Evolutionary conservation across 129 eudicot genomes (phyloP).

Genomic region (Lactuca sativa): DNA sequence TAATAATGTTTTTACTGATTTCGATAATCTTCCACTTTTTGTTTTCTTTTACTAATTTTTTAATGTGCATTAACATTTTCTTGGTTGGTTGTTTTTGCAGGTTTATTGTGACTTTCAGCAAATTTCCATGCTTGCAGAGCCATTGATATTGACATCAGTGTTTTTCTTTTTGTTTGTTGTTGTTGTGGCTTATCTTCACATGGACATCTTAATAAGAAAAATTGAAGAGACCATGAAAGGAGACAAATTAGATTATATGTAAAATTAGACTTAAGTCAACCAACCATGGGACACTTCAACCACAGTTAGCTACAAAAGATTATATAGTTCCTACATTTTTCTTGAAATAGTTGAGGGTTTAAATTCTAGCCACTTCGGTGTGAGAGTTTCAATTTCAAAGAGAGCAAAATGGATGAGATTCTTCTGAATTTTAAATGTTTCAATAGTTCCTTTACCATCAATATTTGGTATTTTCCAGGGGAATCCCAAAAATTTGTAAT

Average conservation of each 20-base stretch:
- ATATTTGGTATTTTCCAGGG: too few species aligned
- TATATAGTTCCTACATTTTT: neutral
- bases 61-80: conserved; percentile 1
- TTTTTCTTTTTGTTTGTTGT: conserved; percentile 78
- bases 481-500: too few species aligned
- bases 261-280: conserved; percentile 10
- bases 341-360: neutral
- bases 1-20: too few species aligned
- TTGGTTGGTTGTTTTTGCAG: conserved; percentile 42
- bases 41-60: neutral
- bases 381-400: too few species aligned
- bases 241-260: conserved; percentile 35
- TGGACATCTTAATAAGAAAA: conserved; percentile 76
- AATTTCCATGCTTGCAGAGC: conserved; percentile 93
- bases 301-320: conserved; percentile 19
- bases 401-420: too few species aligned
- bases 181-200: conserved; percentile 72
- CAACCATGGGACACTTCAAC: conserved; percentile 9
- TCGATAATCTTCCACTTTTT: neutral
- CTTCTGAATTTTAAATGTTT: too few species aligned
- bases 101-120: conserved; percentile 86
- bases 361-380: too few species aligned
- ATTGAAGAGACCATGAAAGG: conserved; percentile 12
- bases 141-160: conserved; percentile 76
- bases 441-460: too few species aligned